Evolutionary conservation across 169 alveolate genomes (phyloP).

Genomic region (Eimeria praecox): DNA sequence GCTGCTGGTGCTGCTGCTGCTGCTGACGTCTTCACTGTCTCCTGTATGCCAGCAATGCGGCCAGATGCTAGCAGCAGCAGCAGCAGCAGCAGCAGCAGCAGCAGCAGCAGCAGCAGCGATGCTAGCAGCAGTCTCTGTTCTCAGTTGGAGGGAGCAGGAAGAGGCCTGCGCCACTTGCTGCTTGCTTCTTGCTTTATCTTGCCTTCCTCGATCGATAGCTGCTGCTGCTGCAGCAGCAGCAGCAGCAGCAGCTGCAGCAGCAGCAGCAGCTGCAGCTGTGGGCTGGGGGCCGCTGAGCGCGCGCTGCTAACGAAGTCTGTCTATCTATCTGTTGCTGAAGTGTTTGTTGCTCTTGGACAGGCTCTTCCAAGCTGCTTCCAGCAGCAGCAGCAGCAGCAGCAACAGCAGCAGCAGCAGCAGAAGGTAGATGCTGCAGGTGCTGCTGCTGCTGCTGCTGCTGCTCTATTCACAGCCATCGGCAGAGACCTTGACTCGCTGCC

Average conservation of each 20-base stretch:
- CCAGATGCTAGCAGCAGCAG: conserved; percentile 26
- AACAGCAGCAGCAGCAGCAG: conserved; percentile 46
- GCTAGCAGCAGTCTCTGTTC: neutral
- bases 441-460: conserved; percentile 74
- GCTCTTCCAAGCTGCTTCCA: conserved; percentile 29
- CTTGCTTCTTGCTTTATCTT: conserved; percentile 50
- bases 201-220: neutral
- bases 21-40: neutral
- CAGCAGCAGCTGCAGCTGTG: conserved; percentile 13
- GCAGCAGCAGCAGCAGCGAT: neutral
- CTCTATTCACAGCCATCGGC: conserved; percentile 36
- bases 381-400: conserved; percentile 66
- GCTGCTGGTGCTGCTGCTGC: neutral
- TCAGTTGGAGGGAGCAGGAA: conserved; percentile 48
- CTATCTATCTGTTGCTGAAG: conserved; percentile 28
- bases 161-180: conserved; percentile 68
- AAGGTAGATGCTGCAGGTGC: conserved; percentile 18
- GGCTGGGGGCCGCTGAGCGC: conserved; percentile 6
- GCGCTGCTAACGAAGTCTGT: conserved; percentile 48
- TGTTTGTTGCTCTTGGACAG: conserved; percentile 18
- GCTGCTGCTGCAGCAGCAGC: conserved; percentile 47
- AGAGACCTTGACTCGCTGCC: conserved; percentile 53
- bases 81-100: conserved; percentile 59
- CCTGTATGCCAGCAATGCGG: neutral
- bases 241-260: conserved; percentile 20